Percentiles rank a stretch among this genome's conserved stretches.
phyloP scores from a whole-genome alignment of 139 green algal species.

The Chlorella sp. region DNA sequence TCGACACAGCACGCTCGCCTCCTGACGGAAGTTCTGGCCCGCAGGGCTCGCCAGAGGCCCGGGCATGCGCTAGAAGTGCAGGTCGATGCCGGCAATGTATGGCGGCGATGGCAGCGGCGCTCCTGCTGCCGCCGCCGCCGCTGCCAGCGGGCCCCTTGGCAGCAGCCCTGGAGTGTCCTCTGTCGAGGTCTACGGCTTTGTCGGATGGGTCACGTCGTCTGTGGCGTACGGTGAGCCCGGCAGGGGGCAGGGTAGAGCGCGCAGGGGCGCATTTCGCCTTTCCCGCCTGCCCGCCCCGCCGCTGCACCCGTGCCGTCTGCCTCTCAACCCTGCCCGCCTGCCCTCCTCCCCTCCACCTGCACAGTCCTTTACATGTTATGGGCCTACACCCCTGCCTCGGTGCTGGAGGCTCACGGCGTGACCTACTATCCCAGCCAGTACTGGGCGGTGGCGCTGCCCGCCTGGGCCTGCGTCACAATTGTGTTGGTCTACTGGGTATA shows the following conservation, averaged over 20 bases:
- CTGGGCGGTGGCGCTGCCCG: constrained; percentile 71
- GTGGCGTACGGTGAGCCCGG: constrained; percentile 47
- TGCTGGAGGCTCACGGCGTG: constrained; percentile 58
- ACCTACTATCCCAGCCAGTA: constrained; percentile 79
- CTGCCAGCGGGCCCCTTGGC: too few species aligned
- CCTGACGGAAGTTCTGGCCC: too few species aligned
- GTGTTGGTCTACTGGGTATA: constrained; percentile 63
- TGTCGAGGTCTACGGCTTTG: constrained; percentile 71
- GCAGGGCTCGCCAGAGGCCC: too few species aligned
- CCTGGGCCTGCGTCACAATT: constrained; percentile 60
- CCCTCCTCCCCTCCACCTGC: neutral
- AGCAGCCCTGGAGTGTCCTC: constrained; percentile 22
- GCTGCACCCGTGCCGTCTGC: neutral
- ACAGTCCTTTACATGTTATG: constrained; percentile 70
- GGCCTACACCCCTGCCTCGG: constrained; percentile 58
- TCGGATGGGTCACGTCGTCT: constrained; percentile 62
- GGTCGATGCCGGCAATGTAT: too few species aligned
- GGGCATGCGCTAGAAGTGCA: too few species aligned
- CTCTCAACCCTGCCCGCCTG: neutral
- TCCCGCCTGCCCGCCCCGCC: neutral
- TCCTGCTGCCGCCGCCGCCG: too few species aligned
- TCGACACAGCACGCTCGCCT: too few species aligned
- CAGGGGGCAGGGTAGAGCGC: neutral
- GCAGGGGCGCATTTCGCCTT: neutral
- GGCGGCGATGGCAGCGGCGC: too few species aligned